Base-by-base conservation (phyloP, 106 monocot genomes). In the Vanilla planifolia region DNA sequence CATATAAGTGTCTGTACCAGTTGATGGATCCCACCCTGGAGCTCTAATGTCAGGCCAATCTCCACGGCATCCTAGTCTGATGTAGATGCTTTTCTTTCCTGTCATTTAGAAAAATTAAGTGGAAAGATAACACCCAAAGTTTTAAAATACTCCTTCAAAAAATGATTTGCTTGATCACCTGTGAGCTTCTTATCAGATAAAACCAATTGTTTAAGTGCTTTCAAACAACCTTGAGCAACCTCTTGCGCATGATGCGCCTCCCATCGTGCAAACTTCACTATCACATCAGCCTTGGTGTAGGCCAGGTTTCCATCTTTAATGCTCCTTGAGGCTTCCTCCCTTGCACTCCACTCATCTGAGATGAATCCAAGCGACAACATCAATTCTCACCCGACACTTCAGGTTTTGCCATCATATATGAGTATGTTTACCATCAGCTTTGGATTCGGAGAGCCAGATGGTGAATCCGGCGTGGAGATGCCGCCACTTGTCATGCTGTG, bases 11-110 rank as follows among this genome's bases (percentile, higher is more conserved):
- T 4, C n/a, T 0, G 19, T 60, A 34, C 63, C 78, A 8, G 16
- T 67, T 5, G 79, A 83, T 11, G 89, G 94, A 43, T 89, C 73
- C 89, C 89, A 94, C 29, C 94, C 94, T n/a, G 95, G 95, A 16
- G 95, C 83, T 72, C 83, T 78, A 41, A 95, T 90, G 55, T 95
- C 79, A 1, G 95, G 95, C 95, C 90, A 95, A 69, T 95, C 95
- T 29, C 95, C 95, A 2, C 95, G 75, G 44, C 95, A 95, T 20
- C 89, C 95, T 67, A 81, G 66, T 56, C 95, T 89, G 14, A 90
- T 72, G 60, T 95, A 95, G 3, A 95, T 77, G 48, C 95, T 86
- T 74, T 95, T 95, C 69, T 86, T 95, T 34, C 78, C 95, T 95
- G 69, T 19, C 58, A 48, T 22, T 17, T 56, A 8, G 3, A 24